Conservation (phyloP, 78 protist species). For the Diacronema lutheri region DNA sequence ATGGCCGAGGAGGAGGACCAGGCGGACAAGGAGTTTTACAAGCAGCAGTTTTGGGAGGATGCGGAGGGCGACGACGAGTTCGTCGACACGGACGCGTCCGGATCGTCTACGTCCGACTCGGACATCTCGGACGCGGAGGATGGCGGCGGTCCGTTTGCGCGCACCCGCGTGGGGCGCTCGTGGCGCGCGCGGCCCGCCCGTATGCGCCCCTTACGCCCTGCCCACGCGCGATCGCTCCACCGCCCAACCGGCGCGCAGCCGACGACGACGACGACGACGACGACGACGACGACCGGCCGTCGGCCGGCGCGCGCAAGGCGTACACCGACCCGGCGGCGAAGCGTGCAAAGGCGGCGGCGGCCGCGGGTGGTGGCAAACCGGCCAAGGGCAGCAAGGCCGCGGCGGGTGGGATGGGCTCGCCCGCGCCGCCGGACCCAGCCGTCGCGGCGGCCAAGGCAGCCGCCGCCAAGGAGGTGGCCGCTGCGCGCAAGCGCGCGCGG, state of each 20-base stretch:
- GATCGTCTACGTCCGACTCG: no score
- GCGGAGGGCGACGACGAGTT: slow-evolving; percentile 9
- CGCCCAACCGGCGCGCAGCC: no score
- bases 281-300: not conserved
- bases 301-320: not conserved
- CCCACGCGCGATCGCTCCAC: no score
- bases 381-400: not conserved
- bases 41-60: slow-evolving; percentile 7
- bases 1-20: not conserved
- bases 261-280: slow-evolving; percentile 4
- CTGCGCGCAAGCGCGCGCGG: not conserved
- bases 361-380: no score
- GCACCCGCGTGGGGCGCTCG: no score
- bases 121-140: no score
- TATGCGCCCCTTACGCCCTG: no score
- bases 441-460: no score
- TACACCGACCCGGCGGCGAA: not conserved
- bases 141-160: no score
- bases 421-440: not conserved
- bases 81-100: not conserved
- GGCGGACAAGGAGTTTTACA: not conserved
- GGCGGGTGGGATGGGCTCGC: not conserved
- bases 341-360: no score
- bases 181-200: no score
- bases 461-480: not conserved